phyloP scores from a whole-genome alignment of 2,329 filamentous ascomycete genomes.

The Curvularia spicifera region DNA sequence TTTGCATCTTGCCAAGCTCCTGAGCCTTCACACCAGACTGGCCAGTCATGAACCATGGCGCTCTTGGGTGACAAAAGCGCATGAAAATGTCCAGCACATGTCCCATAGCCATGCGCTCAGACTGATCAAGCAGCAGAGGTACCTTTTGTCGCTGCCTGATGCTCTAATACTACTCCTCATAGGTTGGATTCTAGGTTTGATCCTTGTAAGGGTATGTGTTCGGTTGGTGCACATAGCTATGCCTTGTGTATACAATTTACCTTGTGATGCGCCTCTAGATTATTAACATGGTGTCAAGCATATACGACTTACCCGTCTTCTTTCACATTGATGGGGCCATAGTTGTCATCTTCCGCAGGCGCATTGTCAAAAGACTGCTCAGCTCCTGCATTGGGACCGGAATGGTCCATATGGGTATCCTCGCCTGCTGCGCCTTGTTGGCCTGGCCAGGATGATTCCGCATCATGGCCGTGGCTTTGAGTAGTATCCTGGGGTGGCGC shows the following conservation, averaged over 20 bases:
- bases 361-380: constrained; percentile 41
- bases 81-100: constrained; percentile 6
- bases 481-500: constrained; percentile 27
- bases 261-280: constrained; percentile 33
- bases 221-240: neutral
- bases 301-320: constrained; percentile 81
- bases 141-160: constrained; percentile 8
- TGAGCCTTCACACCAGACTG: constrained; percentile 21
- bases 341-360: constrained; percentile 51
- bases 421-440: constrained; percentile 27
- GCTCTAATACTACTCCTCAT: constrained; percentile 8
- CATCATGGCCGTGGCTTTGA: constrained; percentile 23
- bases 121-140: constrained; percentile 6
- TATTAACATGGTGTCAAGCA: constrained; percentile 11
- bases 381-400: constrained; percentile 39
- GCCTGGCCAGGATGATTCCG: constrained; percentile 28
- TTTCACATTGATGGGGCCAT: constrained; percentile 72
- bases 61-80: constrained; percentile 12
- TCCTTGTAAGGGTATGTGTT: constrained; percentile 9
- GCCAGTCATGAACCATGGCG: constrained; percentile 11
- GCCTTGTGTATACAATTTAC: constrained; percentile 18
- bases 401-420: constrained; percentile 42
- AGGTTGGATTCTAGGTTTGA: neutral
- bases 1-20: constrained; percentile 21
- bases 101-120: constrained; percentile 7